Evolutionary conservation across 345 rosid species (phyloP).

Genomic region (Aquilaria yunnanensis): DNA sequence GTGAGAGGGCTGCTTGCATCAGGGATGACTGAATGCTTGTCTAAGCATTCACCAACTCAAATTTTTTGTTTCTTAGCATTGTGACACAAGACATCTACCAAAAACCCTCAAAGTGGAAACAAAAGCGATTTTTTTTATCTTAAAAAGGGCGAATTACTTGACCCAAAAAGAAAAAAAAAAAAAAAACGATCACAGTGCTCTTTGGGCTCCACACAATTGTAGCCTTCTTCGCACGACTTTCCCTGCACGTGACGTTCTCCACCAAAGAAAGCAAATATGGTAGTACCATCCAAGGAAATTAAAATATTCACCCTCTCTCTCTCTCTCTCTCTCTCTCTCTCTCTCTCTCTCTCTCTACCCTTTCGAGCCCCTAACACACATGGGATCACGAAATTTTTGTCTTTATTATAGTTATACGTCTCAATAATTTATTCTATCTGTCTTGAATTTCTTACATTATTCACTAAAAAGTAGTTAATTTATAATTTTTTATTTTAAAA

Average conservation of each 20-base stretch:
- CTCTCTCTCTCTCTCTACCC: background rate
- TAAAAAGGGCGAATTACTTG: slow-evolving; percentile 13
- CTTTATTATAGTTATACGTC: too few relatives aligned
- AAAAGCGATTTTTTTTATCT: background rate
- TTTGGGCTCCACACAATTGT: slow-evolving; percentile 41
- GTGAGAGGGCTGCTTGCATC: slow-evolving; percentile 47
- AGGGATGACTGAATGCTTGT: slow-evolving; percentile 62
- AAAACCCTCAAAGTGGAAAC: slow-evolving; percentile 27
- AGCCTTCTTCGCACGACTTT: slow-evolving; percentile 6
- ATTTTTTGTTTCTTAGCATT: slow-evolving; percentile 24
- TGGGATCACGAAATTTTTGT: too few relatives aligned
- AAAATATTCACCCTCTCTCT: background rate
- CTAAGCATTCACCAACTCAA: slow-evolving; percentile 55
- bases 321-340: too few relatives aligned
- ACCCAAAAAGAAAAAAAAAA: background rate
- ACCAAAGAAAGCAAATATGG: background rate
- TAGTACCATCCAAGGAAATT: too few relatives aligned
- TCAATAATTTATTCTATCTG: too few relatives aligned
- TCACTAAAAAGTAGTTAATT: too few relatives aligned
- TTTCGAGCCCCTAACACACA: too few relatives aligned
- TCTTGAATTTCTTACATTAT: too few relatives aligned
- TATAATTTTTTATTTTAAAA: too few relatives aligned
- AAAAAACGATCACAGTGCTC: slow-evolving; percentile 19
- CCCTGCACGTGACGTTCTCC: slow-evolving; percentile 21
- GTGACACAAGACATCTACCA: slow-evolving; percentile 53